These are phyloP conservation scores for Clitocybe nebularis DNA, from an alignment of 1,284 basidiomycete genomes.

Conservation along the genomic window DNA sequence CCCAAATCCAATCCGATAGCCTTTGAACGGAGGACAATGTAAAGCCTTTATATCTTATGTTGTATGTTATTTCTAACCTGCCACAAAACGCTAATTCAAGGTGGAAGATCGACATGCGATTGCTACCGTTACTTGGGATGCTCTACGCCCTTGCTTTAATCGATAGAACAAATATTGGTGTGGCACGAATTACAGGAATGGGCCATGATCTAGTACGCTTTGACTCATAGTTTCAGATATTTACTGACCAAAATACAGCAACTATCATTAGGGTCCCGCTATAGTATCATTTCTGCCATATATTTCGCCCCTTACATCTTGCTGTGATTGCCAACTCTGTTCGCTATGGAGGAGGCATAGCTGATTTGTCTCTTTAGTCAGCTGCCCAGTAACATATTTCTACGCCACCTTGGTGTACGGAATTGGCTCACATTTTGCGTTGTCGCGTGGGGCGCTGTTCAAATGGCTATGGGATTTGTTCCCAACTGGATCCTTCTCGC, in stretches of 20 bases:
- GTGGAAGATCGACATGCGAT: slow-evolving; percentile 36
- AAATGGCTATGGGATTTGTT: slow-evolving; percentile 43
- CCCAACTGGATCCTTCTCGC: slow-evolving; percentile 35
- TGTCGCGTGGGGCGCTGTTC: slow-evolving; percentile 39
- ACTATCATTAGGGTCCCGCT: slow-evolving; percentile 34
- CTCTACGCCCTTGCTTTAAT: slow-evolving; percentile 40
- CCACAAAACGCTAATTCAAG: slow-evolving; percentile 19
- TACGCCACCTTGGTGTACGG: slow-evolving; percentile 37
- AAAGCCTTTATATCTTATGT: slow-evolving; percentile 1
- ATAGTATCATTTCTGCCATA: slow-evolving; percentile 40
- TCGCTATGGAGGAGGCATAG: slow-evolving; percentile 1
- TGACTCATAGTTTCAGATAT: no score
- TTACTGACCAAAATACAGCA: slow-evolving; percentile 27
- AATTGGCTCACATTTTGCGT: slow-evolving; percentile 39
- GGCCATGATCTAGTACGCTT: slow-evolving; percentile 35
- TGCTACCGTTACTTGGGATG: slow-evolving; percentile 39
- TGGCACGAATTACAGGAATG: slow-evolving; percentile 42
- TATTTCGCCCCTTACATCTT: slow-evolving; percentile 45
- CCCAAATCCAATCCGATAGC: no score
- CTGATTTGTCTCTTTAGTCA: slow-evolving; percentile 26
- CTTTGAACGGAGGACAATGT: slow-evolving; percentile 19
- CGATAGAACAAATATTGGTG: slow-evolving; percentile 40
- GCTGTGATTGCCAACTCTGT: slow-evolving; percentile 31
- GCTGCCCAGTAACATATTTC: slow-evolving; percentile 38
- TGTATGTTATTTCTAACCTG: background rate